These are phyloP conservation scores for Trichoderma erinaceum DNA, from an alignment of 495 filamentous ascomycete genomes.

Conservation along the genomic window DNA sequence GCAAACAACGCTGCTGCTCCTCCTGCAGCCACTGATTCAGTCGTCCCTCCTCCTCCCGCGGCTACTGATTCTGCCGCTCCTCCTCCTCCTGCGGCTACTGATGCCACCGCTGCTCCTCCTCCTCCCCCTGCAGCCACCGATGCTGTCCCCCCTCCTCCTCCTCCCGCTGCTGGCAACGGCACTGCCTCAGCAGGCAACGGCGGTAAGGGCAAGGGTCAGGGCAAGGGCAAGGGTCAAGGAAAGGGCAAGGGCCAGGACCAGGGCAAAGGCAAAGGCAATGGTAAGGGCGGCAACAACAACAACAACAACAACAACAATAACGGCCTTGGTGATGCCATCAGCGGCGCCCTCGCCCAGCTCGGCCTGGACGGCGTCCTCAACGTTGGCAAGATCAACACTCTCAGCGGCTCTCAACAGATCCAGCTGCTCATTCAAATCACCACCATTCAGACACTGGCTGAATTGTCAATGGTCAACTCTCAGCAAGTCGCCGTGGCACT, in stretches of 20 bases:
- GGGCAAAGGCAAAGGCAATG: constrained; percentile 10
- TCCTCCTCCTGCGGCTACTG: background rate
- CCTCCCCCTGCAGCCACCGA: background rate
- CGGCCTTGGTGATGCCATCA: constrained; percentile 20
- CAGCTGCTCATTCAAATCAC: background rate
- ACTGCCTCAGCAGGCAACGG: background rate
- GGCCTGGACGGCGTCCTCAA: constrained; percentile 19
- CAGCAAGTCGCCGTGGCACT: background rate
- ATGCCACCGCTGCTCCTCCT: background rate
- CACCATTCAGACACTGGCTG: background rate
- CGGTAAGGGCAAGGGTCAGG: constrained; percentile 14
- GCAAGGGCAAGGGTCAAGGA: constrained; percentile 15
- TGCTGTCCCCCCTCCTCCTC: background rate
- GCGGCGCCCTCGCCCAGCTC: constrained; percentile 20
- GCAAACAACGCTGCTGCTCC: background rate
- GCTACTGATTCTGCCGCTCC: background rate
- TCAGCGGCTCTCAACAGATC: constrained; percentile 27
- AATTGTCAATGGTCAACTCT: background rate
- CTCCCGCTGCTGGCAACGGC: background rate
- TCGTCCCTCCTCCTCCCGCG: background rate
- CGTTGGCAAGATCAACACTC: constrained; percentile 16
- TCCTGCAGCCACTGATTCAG: background rate
- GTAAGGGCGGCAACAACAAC: constrained; percentile 6
- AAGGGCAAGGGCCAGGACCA: constrained; percentile 6
- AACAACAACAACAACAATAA: constrained; percentile 12